Percentiles rank a stretch among this genome's conserved stretches.
phyloP scores from a whole-genome alignment of 2,329 filamentous ascomycete genomes.

The Parascedosporium putredinis region DNA sequence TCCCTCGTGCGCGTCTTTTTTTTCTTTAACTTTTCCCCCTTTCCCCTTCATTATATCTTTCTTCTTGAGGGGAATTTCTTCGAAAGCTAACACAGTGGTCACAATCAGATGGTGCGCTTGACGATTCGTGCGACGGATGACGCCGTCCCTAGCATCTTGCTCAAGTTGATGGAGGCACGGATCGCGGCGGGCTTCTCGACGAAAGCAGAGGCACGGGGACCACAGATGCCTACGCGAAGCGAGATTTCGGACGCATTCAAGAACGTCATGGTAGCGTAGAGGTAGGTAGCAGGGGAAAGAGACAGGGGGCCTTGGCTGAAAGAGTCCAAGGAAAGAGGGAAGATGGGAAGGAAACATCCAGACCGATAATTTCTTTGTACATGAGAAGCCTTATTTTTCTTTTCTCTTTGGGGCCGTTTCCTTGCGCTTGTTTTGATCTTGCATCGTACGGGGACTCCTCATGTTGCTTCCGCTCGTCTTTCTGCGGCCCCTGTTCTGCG shows the following conservation, averaged over 20 bases:
- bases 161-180: conserved; percentile 81
- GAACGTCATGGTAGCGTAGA: conserved; percentile 41
- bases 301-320: neutral
- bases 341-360: neutral
- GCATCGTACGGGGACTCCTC: neutral
- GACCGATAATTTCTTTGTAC: no score
- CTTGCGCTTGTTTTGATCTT: no score
- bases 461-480: neutral
- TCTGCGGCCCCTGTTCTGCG: neutral
- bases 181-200: conserved; percentile 47
- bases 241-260: conserved; percentile 47
- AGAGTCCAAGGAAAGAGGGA: neutral
- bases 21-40: neutral
- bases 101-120: conserved; percentile 78
- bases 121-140: conserved; percentile 94
- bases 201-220: conserved; percentile 20
- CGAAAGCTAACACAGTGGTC: conserved; percentile 15
- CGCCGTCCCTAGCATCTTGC: conserved; percentile 64
- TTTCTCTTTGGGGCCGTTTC: no score
- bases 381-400: no score
- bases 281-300: neutral
- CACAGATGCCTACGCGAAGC: conserved; percentile 28
- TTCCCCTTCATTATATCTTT: neutral
- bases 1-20: no score
- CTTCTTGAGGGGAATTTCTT: neutral